Conservation (phyloP, 805 yeast species). For the Metschnikowia colocasiae region DNA sequence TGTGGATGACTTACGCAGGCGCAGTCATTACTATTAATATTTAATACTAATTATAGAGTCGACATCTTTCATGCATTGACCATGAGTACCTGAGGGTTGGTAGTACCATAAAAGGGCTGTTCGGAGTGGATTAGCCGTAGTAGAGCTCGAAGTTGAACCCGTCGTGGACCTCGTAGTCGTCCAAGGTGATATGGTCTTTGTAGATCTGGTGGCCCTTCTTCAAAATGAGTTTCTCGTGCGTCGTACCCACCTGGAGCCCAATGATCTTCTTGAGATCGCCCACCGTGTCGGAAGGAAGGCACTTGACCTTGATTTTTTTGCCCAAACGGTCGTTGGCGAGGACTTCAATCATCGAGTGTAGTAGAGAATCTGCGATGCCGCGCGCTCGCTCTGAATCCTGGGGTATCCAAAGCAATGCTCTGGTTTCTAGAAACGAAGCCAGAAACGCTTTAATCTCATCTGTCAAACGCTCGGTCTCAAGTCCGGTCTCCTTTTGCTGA, state of each 20-base stretch:
- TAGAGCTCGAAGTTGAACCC: conserved; percentile 86
- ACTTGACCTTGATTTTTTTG: conserved; percentile 82
- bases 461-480: too few relatives aligned
- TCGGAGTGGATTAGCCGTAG: conserved; percentile 50
- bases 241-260: conserved; percentile 77
- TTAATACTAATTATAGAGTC: background rate
- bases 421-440: too few relatives aligned
- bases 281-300: conserved; percentile 77
- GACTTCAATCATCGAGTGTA: conserved; percentile 36
- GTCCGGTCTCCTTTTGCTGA: too few relatives aligned
- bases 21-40: conserved; percentile 1
- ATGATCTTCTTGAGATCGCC: conserved; percentile 88
- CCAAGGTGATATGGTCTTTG: conserved; percentile 87
- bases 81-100: too few relatives aligned
- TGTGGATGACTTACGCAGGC: conserved; percentile 5
- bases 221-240: conserved; percentile 60
- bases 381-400: background rate
- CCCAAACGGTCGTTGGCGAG: conserved; percentile 62
- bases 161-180: conserved; percentile 92
- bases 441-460: too few relatives aligned
- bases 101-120: too few relatives aligned
- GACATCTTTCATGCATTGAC: too few relatives aligned
- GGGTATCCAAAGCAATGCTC: background rate
- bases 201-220: conserved; percentile 82
- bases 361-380: background rate